These are phyloP conservation scores for Fusarium algeriense DNA, from an alignment of 2,329 filamentous ascomycete species.

Conservation along the genomic window DNA sequence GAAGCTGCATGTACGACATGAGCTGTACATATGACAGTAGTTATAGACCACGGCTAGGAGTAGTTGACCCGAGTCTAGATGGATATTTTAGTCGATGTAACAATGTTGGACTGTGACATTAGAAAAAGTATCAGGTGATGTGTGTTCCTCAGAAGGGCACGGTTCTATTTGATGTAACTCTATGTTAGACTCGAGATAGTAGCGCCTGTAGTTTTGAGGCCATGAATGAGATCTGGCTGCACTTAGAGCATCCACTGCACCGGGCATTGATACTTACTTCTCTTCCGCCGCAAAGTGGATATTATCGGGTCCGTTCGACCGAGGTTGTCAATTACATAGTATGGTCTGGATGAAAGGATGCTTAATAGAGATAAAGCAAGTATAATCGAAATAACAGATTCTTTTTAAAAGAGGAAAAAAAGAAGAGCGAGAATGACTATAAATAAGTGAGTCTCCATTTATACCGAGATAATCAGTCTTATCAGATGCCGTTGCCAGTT, in stretches of 20 bases:
- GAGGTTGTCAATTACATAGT: conserved; percentile 4
- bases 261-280: conserved; percentile 19
- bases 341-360: conserved; percentile 4
- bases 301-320: conserved; percentile 37
- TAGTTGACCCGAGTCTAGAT: background rate
- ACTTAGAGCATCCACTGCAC: conserved; percentile 22
- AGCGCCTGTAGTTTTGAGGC: background rate
- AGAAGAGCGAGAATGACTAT: too few relatives aligned
- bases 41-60: background rate
- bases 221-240: background rate
- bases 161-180: background rate
- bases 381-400: too few relatives aligned
- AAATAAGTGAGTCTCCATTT: background rate
- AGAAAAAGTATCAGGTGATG: background rate
- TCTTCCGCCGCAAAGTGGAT: conserved; percentile 30
- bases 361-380: background rate
- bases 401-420: background rate
- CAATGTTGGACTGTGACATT: background rate
- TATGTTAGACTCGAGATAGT: background rate
- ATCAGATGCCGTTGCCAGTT: conserved; percentile 28
- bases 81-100: background rate
- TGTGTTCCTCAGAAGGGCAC: background rate
- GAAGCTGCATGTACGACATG: background rate
- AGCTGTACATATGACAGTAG: background rate
- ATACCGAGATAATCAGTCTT: background rate